Conservation (phyloP, 495 filamentous ascomycete genomes). For the Hypoxylon trugodes region DNA sequence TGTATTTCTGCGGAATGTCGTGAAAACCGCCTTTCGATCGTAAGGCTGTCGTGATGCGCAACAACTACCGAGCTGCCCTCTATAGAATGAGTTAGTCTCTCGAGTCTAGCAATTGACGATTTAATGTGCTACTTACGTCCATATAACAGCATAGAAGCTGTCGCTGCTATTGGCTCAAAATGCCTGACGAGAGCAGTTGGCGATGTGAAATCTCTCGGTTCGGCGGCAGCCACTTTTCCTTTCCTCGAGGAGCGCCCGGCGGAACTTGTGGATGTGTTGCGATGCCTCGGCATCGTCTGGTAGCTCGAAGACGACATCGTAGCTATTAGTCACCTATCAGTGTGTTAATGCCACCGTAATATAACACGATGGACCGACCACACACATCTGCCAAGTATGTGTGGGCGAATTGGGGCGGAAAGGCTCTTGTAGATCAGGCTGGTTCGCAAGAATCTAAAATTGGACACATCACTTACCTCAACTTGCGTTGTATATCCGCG, state of each 20-base stretch:
- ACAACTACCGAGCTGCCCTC: conserved; percentile 79
- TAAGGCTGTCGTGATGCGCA: conserved; percentile 89
- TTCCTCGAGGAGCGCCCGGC: conserved; percentile 54
- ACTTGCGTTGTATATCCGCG: conserved; percentile 43
- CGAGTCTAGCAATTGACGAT: not conserved
- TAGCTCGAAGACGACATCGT: conserved; percentile 56
- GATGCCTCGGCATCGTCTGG: conserved; percentile 60
- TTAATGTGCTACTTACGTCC: conserved; percentile 55
- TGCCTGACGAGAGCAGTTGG: conserved; percentile 63
- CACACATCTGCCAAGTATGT: conserved; percentile 8
- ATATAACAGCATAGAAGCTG: conserved; percentile 86
- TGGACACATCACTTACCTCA: conserved; percentile 35
- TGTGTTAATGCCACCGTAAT: conserved; percentile 32
- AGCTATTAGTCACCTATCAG: conserved; percentile 43
- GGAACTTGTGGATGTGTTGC: conserved; percentile 67
- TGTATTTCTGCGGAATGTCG: conserved; percentile 83
- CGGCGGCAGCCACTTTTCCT: conserved; percentile 47
- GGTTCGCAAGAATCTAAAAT: conserved; percentile 14
- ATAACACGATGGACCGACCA: conserved; percentile 11
- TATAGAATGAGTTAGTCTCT: conserved; percentile 23
- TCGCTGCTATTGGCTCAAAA: conserved; percentile 87
- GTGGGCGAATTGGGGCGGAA: conserved; percentile 20
- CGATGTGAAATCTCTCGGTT: conserved; percentile 58
- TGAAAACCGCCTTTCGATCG: conserved; percentile 86
- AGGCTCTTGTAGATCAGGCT: conserved; percentile 24